Conservation (phyloP, 768 basidiomycete species). For the Hemileccinum impolitum region DNA sequence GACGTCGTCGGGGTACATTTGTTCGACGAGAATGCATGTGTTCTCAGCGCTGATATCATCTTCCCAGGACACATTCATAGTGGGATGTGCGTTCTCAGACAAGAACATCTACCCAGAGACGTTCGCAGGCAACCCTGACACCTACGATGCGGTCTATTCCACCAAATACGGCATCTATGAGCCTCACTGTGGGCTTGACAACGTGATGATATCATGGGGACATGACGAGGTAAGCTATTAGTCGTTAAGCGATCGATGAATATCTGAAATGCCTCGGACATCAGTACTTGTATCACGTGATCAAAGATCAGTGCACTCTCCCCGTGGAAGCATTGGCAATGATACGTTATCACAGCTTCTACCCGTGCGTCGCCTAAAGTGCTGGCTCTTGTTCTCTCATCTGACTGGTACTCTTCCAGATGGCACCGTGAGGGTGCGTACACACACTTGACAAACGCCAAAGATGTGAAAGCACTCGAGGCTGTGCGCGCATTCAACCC, state of each 20-base stretch:
- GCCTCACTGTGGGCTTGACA: constrained; percentile 77
- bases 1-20: constrained; percentile 81
- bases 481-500: constrained; percentile 90
- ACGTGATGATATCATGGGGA: constrained; percentile 88
- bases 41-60: constrained; percentile 2
- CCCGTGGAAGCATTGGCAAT: constrained; percentile 83
- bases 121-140: constrained; percentile 72
- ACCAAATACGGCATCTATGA: constrained; percentile 74
- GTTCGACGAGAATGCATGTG: background rate
- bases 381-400: background rate
- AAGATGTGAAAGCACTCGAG: constrained; percentile 58
- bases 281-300: constrained; percentile 79
- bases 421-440: constrained; percentile 93
- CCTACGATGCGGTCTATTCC: constrained; percentile 58
- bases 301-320: constrained; percentile 78
- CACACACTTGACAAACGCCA: constrained; percentile 70
- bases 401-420: constrained; percentile 26
- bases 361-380: constrained; percentile 52
- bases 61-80: constrained; percentile 66
- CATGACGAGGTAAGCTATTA: constrained; percentile 74
- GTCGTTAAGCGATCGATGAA: constrained; percentile 3
- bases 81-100: constrained; percentile 84
- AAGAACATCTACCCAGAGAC: constrained; percentile 80
- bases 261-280: constrained; percentile 6
- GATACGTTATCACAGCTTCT: constrained; percentile 95